Conservation (phyloP, 2,329 filamentous ascomycete species). For the Alternaria atra region DNA sequence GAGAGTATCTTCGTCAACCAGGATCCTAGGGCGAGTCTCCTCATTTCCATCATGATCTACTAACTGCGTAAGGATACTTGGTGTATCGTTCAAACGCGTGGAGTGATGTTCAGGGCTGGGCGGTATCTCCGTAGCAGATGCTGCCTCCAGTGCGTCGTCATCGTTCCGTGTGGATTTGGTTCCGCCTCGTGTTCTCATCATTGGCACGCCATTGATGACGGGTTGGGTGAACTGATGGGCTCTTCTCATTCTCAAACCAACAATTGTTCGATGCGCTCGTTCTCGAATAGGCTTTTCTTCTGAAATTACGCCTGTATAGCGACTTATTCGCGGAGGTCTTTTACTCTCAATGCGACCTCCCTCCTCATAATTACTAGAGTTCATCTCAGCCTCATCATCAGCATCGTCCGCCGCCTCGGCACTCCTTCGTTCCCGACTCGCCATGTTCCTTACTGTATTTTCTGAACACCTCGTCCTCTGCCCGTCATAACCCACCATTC, state of each 20-base stretch:
- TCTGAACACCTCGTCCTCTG: neutral
- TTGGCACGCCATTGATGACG: neutral
- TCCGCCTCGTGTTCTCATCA: neutral
- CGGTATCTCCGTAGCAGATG: neutral
- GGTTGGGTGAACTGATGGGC: rapidly evolving
- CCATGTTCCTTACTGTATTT: neutral
- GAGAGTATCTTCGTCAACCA: neutral
- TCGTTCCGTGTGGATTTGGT: neutral
- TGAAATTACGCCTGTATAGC: neutral
- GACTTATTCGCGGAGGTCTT: neutral
- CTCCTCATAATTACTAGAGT: neutral
- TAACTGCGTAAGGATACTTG: neutral
- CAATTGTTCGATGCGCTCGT: neutral
- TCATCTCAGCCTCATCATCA: neutral
- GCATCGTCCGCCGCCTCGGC: neutral
- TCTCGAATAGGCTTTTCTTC: neutral
- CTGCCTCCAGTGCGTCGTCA: neutral
- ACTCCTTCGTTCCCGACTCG: neutral
- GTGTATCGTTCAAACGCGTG: neutral
- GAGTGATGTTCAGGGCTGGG: neutral
- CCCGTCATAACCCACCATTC: neutral
- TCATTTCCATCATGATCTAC: neutral
- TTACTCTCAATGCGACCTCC: neutral
- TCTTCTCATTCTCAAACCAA: neutral
- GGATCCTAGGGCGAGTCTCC: neutral